These are phyloP conservation scores for Scheffersomyces cryptocercus DNA, from an alignment of 1,139 yeast genomes.

Conservation along the genomic window DNA sequence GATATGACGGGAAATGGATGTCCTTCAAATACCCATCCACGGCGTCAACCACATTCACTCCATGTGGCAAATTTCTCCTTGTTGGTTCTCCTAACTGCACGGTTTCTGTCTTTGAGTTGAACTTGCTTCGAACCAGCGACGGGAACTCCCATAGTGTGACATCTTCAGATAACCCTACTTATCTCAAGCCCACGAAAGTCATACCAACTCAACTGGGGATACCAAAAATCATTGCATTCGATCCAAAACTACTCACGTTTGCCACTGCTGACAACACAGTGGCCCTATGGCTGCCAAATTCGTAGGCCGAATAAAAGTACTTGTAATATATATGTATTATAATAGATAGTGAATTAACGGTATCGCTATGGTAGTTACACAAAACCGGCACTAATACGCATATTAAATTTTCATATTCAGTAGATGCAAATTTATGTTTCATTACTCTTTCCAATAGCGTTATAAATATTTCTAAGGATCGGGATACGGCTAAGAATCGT, in stretches of 20 bases:
- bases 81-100: constrained; percentile 54
- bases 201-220: constrained; percentile 30
- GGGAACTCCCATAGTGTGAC: constrained; percentile 18
- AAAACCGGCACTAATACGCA: no score
- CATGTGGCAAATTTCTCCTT: constrained; percentile 76
- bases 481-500: no score
- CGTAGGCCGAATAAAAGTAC: not conserved
- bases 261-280: constrained; percentile 76
- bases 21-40: constrained; percentile 49
- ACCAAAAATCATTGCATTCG: constrained; percentile 70
- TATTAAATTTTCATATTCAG: no score
- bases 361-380: no score
- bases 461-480: no score
- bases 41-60: constrained; percentile 71
- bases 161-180: constrained; percentile 21
- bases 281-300: constrained; percentile 39
- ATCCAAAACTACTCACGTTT: constrained; percentile 74
- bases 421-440: no score
- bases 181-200: constrained; percentile 25
- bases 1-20: constrained; percentile 15
- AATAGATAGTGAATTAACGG: no score
- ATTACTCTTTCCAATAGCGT: no score
- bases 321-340: no score
- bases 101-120: constrained; percentile 65
- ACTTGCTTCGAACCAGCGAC: constrained; percentile 32